Evolutionary conservation across 2,329 filamentous ascomycete species (phyloP).

Genomic region (Beauveria medogensis): DNA sequence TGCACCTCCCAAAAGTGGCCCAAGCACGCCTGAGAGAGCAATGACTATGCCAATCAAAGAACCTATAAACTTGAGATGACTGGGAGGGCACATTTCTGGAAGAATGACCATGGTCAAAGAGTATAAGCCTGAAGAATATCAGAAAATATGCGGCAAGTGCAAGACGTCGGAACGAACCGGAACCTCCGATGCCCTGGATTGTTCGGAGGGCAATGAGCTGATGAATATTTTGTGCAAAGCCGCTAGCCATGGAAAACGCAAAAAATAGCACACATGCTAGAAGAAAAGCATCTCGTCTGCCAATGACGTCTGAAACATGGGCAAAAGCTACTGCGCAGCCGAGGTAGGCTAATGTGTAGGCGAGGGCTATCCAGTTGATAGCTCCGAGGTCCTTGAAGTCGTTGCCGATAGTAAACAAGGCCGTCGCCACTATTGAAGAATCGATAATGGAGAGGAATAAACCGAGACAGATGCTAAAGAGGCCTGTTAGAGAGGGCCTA

Average conservation of each 20-base stretch:
- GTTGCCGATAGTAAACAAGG: slow-evolving; percentile 44
- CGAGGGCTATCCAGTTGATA: slow-evolving; percentile 47
- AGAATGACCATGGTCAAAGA: slow-evolving; percentile 49
- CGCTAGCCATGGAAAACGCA: slow-evolving; percentile 48
- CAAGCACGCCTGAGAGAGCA: slow-evolving; percentile 40
- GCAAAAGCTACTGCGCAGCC: slow-evolving; percentile 48
- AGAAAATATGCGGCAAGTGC: slow-evolving; percentile 4
- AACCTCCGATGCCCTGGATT: slow-evolving; percentile 41
- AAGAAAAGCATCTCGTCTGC: slow-evolving; percentile 43
- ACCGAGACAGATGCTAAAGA: slow-evolving; percentile 38
- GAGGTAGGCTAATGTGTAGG: slow-evolving; percentile 49
- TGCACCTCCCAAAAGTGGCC: slow-evolving; percentile 43
- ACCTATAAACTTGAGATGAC: slow-evolving; percentile 34
- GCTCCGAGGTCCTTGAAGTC: slow-evolving; percentile 38
- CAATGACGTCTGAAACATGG: slow-evolving; percentile 46
- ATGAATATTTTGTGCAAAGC: slow-evolving; percentile 32
- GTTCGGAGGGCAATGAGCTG: slow-evolving; percentile 34
- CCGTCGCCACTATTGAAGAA: slow-evolving; percentile 52
- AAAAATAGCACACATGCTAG: slow-evolving; percentile 46
- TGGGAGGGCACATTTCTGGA: slow-evolving; percentile 38
- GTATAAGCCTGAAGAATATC: slow-evolving; percentile 34
- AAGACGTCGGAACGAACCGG: slow-evolving; percentile 27
- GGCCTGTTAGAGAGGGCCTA: neutral
- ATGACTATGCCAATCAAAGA: slow-evolving; percentile 41
- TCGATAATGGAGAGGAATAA: slow-evolving; percentile 53